A percentile compares a stretch with the other conserved stretches of the same genome.
These are phyloP conservation scores for Leccinum variicolor DNA, from an alignment of 768 basidiomycete species.

Conservation along the genomic window DNA sequence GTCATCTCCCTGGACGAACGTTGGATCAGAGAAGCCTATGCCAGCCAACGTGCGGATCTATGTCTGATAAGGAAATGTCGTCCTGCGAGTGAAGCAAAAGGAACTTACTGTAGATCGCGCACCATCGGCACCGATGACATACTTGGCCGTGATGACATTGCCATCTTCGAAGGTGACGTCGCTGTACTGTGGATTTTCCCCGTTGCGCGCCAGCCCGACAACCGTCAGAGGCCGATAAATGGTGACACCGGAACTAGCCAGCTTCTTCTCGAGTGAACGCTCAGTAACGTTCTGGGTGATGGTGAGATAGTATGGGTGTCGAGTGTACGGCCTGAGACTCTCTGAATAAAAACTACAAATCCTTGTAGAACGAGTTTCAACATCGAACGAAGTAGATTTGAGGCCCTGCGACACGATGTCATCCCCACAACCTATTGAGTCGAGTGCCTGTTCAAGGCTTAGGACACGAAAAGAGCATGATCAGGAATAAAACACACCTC, in stretches of 20 bases:
- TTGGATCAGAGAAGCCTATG: slow-evolving; percentile 44
- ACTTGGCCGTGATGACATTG: slow-evolving; percentile 39
- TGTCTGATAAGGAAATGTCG: neutral
- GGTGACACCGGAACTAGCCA: slow-evolving; percentile 30
- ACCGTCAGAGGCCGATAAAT: slow-evolving; percentile 40
- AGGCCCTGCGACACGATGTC: slow-evolving; percentile 36
- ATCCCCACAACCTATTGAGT: slow-evolving; percentile 42
- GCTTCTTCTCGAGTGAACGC: slow-evolving; percentile 34
- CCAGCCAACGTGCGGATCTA: slow-evolving; percentile 44
- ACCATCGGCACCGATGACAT: slow-evolving; percentile 53
- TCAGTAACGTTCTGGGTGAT: slow-evolving; percentile 48
- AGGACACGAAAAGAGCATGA: neutral
- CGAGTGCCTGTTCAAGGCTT: slow-evolving; percentile 42
- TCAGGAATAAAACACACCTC: neutral
- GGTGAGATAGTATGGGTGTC: slow-evolving; percentile 40
- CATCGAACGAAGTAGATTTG: slow-evolving; percentile 24
- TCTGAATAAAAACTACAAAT: slow-evolving; percentile 32
- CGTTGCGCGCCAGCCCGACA: slow-evolving; percentile 32
- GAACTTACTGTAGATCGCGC: slow-evolving; percentile 40
- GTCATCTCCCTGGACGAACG: slow-evolving; percentile 22
- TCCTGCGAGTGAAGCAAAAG: neutral
- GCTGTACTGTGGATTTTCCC: slow-evolving; percentile 23
- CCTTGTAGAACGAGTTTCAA: slow-evolving; percentile 30
- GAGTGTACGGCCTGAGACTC: slow-evolving; percentile 39
- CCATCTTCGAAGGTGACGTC: slow-evolving; percentile 49